Evolutionary conservation across 2,329 filamentous ascomycete genomes (phyloP), one percentile per base, ranked within the genome.

Genomic region (Rutstroemia sp.): DNA sequence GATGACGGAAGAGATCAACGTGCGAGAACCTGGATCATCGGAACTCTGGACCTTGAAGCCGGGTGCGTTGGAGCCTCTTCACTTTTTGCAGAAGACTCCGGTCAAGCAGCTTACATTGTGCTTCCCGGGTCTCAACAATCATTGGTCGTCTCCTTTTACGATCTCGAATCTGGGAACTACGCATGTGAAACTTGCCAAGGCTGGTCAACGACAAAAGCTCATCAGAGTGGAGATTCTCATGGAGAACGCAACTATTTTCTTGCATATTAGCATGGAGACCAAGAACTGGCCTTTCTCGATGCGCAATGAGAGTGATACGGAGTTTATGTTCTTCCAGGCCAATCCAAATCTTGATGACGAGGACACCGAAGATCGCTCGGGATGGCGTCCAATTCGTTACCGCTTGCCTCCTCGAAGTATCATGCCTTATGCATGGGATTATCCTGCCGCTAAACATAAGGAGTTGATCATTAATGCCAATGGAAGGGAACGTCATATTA

Each of bases 401-500:
- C 87, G 92, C 34, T 77, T 99, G 30, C 95, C 95, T 2, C 86
- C 92, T 12, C 81, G 94, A 59, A 97, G 92, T 71, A 96, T 99
- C 71, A 99, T 99, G 94, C 94, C 95, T 0, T 99, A 99, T 67
- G 92, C 94, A 1, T 99, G 94, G 94, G 95, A 99, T 69, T 99
- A 96, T 73, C 95, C 94, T 1, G 92, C 94, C 1, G 92, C 91
- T n/a, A 96, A 95, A 74, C 87, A 90, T 73, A 95, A 94, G 67
- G 94, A 96, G 70, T 82, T 99, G 41, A 84, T 97, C 50, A 83
- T 99, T 68, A 85, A 78, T 53, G 87, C 86, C 7, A 84, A 86
- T 66, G 85, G 85, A 59, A 90, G 87, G 67, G 91, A 96, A 69
- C 81, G 94, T 30, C 90, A 96, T 67, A 87, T 99, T 69, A 96